A percentile compares a stretch with the other conserved stretches of the same genome.
phyloP scores from a whole-genome alignment of 768 basidiomycete genomes.

The Leccinum pellstonianum region DNA sequence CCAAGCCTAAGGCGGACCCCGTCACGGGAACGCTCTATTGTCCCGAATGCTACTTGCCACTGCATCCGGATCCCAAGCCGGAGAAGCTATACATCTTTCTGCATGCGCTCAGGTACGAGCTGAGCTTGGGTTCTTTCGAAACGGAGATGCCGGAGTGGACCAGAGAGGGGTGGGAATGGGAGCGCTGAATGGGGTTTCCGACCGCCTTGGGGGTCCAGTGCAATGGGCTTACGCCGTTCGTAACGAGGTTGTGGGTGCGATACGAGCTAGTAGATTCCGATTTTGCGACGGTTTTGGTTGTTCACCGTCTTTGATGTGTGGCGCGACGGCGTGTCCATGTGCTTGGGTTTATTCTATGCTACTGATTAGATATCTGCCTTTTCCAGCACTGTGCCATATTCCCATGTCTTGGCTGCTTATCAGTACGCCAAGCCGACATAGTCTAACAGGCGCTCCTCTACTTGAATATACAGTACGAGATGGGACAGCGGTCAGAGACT shows the following conservation, averaged over 20 bases:
- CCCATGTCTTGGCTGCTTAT: background rate
- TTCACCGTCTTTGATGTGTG: background rate
- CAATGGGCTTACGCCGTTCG: background rate
- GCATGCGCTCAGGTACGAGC: conserved; percentile 85
- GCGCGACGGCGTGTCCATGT: background rate
- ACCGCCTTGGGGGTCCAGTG: background rate
- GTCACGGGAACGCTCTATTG: conserved; percentile 66
- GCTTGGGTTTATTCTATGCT: background rate
- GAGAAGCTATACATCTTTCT: conserved; percentile 94
- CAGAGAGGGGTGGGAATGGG: conserved; percentile 68
- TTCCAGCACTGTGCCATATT: background rate
- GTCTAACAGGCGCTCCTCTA: background rate
- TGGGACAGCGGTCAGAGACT: background rate
- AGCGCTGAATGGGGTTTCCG: conserved; percentile 21
- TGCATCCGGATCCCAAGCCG: conserved; percentile 91
- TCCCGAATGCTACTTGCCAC: conserved; percentile 85
- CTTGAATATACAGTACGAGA: background rate
- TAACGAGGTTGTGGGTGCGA: background rate
- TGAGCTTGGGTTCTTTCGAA: conserved; percentile 77
- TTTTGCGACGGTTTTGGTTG: background rate
- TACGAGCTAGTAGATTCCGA: background rate
- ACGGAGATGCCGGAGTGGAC: conserved; percentile 93
- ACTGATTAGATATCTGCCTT: background rate
- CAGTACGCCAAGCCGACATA: background rate
- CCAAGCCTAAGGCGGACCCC: conserved; percentile 33